Evolutionary conservation across 2,329 filamentous ascomycete genomes (phyloP).

Genomic region (Periglandula ipomoeae): DNA sequence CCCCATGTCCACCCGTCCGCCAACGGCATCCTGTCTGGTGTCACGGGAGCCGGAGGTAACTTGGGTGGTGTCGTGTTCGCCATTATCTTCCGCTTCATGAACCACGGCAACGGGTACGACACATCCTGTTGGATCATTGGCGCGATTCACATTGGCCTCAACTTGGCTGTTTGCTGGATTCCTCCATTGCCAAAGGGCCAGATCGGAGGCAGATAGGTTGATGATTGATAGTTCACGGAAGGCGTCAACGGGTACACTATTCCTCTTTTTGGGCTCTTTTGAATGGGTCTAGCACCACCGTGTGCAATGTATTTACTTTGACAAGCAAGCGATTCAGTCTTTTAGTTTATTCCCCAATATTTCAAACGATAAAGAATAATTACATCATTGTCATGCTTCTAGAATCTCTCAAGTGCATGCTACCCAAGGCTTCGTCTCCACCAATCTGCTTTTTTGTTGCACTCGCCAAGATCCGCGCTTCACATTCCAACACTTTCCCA

Average conservation of each 20-base stretch:
- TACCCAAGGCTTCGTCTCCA: no score
- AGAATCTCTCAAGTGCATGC: neutral
- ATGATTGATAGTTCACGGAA: neutral
- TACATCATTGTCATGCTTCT: neutral
- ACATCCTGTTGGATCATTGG: conserved; percentile 77
- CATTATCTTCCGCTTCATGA: conserved; percentile 68
- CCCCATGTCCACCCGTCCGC: conserved; percentile 78
- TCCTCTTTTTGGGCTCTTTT: neutral
- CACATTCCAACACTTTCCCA: neutral
- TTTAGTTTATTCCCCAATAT: neutral
- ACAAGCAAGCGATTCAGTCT: neutral
- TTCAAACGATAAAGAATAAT: neutral
- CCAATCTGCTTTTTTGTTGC: no score
- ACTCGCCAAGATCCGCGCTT: no score
- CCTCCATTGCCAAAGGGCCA: conserved; percentile 43
- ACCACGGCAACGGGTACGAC: conserved; percentile 54
- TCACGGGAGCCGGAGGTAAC: conserved; percentile 74
- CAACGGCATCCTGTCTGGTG: conserved; percentile 69
- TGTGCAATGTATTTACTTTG: neutral
- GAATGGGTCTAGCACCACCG: neutral
- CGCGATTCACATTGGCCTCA: conserved; percentile 60
- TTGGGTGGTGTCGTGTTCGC: conserved; percentile 79
- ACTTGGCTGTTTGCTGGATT: conserved; percentile 52
- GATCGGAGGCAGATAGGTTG: conserved; percentile 18
- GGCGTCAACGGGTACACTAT: no score